phyloP scores from a whole-genome alignment of 805 yeast species.

The Alloascoidea hylecoeti region DNA sequence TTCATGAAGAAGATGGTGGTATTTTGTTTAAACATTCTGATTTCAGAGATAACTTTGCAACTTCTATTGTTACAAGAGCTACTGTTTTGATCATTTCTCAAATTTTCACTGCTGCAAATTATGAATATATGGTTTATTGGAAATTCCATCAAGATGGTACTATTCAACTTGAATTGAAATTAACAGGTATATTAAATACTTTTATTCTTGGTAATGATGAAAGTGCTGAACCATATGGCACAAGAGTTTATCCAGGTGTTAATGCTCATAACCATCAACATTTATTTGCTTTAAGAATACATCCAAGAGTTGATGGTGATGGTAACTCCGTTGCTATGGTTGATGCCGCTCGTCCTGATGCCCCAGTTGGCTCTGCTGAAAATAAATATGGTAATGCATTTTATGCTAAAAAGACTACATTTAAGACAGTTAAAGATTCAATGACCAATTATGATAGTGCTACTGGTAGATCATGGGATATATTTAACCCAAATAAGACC shows the following conservation, averaged over 20 bases:
- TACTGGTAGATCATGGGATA: slow-evolving; percentile 40
- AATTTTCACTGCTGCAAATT: slow-evolving; percentile 77
- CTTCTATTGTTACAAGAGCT: slow-evolving; percentile 64
- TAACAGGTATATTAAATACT: slow-evolving; percentile 75
- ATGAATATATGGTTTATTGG: slow-evolving; percentile 79
- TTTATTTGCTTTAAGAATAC: slow-evolving; percentile 61
- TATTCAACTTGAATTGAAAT: slow-evolving; percentile 62
- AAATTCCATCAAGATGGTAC: slow-evolving; percentile 74
- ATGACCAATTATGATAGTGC: slow-evolving; percentile 43
- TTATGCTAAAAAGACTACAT: slow-evolving; percentile 44
- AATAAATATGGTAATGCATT: slow-evolving; percentile 73
- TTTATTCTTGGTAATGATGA: slow-evolving; percentile 50
- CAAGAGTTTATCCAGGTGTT: slow-evolving; percentile 64
- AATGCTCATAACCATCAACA: slow-evolving; percentile 85
- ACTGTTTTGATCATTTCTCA: slow-evolving; percentile 63
- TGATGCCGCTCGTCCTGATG: slow-evolving; percentile 48
- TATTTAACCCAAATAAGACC: slow-evolving; percentile 50
- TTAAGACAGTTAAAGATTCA: slow-evolving; percentile 55
- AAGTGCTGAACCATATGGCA: slow-evolving; percentile 63
- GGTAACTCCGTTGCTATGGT: slow-evolving; percentile 58
- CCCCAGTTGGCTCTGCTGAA: slow-evolving; percentile 46
- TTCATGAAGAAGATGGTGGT: slow-evolving; percentile 81
- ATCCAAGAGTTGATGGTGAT: slow-evolving; percentile 73
- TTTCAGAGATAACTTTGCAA: slow-evolving; percentile 67
- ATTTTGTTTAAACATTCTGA: slow-evolving; percentile 71